These are phyloP conservation scores for Plasmopara muralis DNA, from an alignment of 352 stramenopile genomes.

Conservation along the genomic window DNA sequence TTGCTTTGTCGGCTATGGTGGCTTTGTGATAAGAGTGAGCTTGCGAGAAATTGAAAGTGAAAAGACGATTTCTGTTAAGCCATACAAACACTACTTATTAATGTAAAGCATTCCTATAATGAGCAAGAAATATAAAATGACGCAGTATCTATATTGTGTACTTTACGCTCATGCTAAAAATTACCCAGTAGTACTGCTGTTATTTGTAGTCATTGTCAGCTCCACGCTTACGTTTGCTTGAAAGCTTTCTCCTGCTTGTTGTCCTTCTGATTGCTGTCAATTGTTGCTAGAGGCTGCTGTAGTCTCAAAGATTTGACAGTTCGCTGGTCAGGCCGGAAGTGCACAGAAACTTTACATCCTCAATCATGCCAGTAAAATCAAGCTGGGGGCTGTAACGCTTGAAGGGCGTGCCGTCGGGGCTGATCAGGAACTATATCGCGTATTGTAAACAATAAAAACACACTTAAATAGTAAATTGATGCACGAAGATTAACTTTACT, in stretches of 20 bases:
- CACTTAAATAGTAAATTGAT: background rate
- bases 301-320: slow-evolving; percentile 27
- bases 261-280: background rate
- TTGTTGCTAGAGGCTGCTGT: slow-evolving; percentile 3
- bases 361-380: slow-evolving; percentile 52
- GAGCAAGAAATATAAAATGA: too few relatives aligned
- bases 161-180: background rate
- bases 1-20: too few relatives aligned
- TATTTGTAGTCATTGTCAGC: background rate
- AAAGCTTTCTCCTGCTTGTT: background rate
- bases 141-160: background rate
- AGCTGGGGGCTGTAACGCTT: slow-evolving; percentile 76
- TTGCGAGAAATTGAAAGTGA: too few relatives aligned
- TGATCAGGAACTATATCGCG: slow-evolving; percentile 57
- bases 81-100: too few relatives aligned
- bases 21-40: too few relatives aligned
- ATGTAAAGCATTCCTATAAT: too few relatives aligned
- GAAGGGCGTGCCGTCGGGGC: slow-evolving; percentile 65
- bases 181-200: background rate
- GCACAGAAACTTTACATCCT: slow-evolving; percentile 62
- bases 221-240: background rate
- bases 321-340: slow-evolving; percentile 33
- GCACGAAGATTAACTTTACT: background rate
- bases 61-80: too few relatives aligned
- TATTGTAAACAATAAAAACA: background rate